Evolutionary conservation across 2,329 filamentous ascomycete species (phyloP), one percentile per base, ranked within the genome.

Genomic region (Pestalotiopsis fici): DNA sequence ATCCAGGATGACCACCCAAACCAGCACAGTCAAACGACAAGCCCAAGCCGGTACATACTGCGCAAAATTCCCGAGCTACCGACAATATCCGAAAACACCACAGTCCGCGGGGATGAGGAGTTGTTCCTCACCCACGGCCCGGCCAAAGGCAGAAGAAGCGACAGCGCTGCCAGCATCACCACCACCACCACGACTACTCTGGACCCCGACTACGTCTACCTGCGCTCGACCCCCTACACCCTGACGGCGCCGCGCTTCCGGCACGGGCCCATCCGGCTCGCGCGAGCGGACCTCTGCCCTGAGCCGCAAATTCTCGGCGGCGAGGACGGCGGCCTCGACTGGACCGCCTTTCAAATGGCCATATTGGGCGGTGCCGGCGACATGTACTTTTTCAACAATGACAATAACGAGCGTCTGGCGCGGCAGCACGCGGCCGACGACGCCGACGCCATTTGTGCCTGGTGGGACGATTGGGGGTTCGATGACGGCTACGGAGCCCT

Each of bases 281-380:
- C 81, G 64, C 85, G 83, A 71, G 76, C 80, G 2, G 83, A 86
- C 62, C 72, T 82, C 7, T 71, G 76, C 25, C 78, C 73, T 11
- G 77, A 79, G 27, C 70, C 76, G 66, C 81, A 78, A 67, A 77
- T 35, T 6, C 7, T 81, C 7, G 77, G 76, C 23, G 79, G 80
- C 35, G 86, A 87, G 63, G 85, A 86, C 60, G 83, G 81, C 9
- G 31, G 31, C 31, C 76, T 90, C 3, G 88, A 91, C 79, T 90
- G 88, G 88, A 88, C 85, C 5, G 87, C 88, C 3, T 90, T 90
- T 74, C 88, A 91, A 76, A 89, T 90, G 83, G 88, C 88, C 18
- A 89, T 90, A 62, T 78, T 87, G 0, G 87, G 88, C 55, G 86
- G 86, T 4, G 85, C 85, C 2, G 86, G 85, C 35, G 86, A 87